phyloP scores from a whole-genome alignment of 768 basidiomycete genomes.

The Tulasnella sp. region DNA sequence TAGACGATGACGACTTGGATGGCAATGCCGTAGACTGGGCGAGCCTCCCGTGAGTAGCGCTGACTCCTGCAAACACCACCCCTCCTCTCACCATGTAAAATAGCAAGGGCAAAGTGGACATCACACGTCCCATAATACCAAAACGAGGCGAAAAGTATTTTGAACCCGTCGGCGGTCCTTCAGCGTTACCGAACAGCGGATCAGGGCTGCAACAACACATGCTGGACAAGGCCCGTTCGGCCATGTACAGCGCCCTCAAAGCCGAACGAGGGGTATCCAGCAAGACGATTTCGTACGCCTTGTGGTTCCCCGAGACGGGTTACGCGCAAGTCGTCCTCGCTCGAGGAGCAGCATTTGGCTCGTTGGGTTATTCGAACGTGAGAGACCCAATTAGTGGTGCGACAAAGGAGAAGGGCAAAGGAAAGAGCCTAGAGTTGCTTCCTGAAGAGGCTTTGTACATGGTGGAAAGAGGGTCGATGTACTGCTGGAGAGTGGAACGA shows the following conservation, averaged over 20 bases:
- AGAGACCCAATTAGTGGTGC: constrained; percentile 37
- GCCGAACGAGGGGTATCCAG: constrained; percentile 72
- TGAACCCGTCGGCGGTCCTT: constrained; percentile 62
- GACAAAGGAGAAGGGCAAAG: constrained; percentile 32
- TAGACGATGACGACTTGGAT: constrained; percentile 64
- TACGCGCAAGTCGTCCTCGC: constrained; percentile 65
- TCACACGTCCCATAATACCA: constrained; percentile 70
- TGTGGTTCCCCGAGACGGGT: constrained; percentile 67
- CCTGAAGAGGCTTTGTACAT: constrained; percentile 96
- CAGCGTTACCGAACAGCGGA: constrained; percentile 47
- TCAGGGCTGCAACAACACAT: constrained; percentile 77
- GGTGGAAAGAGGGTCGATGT: constrained; percentile 81
- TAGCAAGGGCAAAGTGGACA: constrained; percentile 18
- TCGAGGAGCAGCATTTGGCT: constrained; percentile 78
- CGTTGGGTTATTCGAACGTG: constrained; percentile 76
- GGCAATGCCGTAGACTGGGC: constrained; percentile 68
- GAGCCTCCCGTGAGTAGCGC: constrained; percentile 56
- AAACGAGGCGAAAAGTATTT: constrained; percentile 98
- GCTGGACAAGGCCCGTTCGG: constrained; percentile 71
- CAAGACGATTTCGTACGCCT: constrained; percentile 72
- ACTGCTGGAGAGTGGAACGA: constrained; percentile 67
- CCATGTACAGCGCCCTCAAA: constrained; percentile 81
- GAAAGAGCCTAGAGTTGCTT: constrained; percentile 73
- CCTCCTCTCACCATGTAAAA: not conserved
- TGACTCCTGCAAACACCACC: not conserved